These are phyloP conservation scores for Aspergillus chevalieri DNA, from an alignment of 2,329 filamentous ascomycete genomes.

Conservation along the genomic window DNA sequence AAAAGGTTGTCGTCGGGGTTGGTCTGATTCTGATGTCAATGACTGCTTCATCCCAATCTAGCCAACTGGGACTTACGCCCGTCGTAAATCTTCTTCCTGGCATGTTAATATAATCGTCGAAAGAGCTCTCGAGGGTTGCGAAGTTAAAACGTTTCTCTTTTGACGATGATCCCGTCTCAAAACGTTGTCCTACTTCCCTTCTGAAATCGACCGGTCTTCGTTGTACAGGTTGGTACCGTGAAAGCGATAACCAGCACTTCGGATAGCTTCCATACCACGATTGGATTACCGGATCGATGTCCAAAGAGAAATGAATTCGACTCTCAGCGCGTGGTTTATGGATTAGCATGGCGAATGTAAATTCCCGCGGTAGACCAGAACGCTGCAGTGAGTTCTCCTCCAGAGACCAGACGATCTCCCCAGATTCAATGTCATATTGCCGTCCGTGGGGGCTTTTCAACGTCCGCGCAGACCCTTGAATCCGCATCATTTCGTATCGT, in stretches of 20 bases:
- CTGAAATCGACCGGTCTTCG: slow-evolving; percentile 36
- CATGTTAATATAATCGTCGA: slow-evolving; percentile 43
- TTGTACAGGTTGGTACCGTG: slow-evolving; percentile 33
- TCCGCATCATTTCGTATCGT: slow-evolving; percentile 46
- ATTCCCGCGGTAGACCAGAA: slow-evolving; percentile 46
- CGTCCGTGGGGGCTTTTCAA: slow-evolving; percentile 29
- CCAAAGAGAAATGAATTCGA: slow-evolving; percentile 33
- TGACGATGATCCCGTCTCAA: slow-evolving; percentile 28
- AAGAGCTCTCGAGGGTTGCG: slow-evolving; percentile 33
- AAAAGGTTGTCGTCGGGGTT: not conserved
- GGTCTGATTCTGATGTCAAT: not conserved
- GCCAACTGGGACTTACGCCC: slow-evolving; percentile 10
- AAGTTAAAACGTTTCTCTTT: slow-evolving; percentile 43
- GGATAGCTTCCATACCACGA: slow-evolving; percentile 39
- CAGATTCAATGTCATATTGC: slow-evolving; percentile 38
- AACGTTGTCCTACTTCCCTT: slow-evolving; percentile 40
- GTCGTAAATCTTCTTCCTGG: slow-evolving; percentile 37
- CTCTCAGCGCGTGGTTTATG: slow-evolving; percentile 39
- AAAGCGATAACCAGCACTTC: slow-evolving; percentile 32
- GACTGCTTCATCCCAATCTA: not conserved
- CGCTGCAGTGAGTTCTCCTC: slow-evolving; percentile 46
- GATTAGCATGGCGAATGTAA: slow-evolving; percentile 47
- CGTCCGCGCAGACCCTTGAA: slow-evolving; percentile 43
- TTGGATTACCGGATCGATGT: slow-evolving; percentile 40
- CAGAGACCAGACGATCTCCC: slow-evolving; percentile 46